Evolutionary conservation across 176 grass and related monocot species (phyloP).

Genomic region (Oryza longistaminata): DNA sequence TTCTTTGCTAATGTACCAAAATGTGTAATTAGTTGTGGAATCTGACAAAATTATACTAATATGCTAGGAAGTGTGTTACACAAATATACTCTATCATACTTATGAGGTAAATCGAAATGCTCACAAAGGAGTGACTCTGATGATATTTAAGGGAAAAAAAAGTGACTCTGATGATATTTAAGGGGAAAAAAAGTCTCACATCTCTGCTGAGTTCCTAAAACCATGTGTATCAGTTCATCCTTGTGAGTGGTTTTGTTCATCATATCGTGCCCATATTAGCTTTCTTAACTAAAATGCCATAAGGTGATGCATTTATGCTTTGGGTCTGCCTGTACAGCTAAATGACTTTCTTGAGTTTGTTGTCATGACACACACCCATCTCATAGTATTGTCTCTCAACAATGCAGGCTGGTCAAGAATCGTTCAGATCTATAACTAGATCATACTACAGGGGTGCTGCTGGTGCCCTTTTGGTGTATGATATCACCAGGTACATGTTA

Average conservation of each 20-base stretch:
- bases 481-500: slow-evolving; percentile 59
- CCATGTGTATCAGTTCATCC: not conserved
- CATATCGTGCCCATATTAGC: not conserved
- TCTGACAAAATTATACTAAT: not conserved
- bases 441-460: slow-evolving; percentile 89
- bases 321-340: not conserved
- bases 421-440: slow-evolving; percentile 84
- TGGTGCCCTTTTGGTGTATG: slow-evolving; percentile 85
- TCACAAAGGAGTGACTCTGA: not conserved
- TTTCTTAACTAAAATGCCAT: not conserved
- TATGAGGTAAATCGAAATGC: not conserved
- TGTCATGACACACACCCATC: not conserved
- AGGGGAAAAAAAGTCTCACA: not conserved
- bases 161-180: not conserved
- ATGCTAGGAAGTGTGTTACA: not conserved
- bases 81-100: not conserved
- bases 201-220: not conserved
- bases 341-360: not conserved
- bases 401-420: slow-evolving; percentile 76
- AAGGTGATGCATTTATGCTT: not conserved
- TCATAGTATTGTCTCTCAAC: slow-evolving; percentile 28
- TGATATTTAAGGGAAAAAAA: not conserved
- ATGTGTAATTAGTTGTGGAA: not conserved
- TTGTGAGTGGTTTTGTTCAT: not conserved
- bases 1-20: not conserved